phyloP scores from a whole-genome alignment of 1,284 basidiomycete genomes.

The Ceratobasidium sp. region DNA sequence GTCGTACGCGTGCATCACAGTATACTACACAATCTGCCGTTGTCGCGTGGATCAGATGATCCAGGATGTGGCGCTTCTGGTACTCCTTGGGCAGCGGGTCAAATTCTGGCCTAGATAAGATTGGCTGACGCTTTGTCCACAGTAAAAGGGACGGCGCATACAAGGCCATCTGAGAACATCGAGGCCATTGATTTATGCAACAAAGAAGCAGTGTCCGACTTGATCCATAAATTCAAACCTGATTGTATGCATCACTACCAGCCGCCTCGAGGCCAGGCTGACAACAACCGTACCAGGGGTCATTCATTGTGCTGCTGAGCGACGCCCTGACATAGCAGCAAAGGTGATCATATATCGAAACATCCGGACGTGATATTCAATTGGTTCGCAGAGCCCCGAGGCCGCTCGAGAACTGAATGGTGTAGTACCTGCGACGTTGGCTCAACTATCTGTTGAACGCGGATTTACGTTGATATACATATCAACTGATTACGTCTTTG shows the following conservation, averaged over 20 bases:
- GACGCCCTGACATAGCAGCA: conserved; percentile 82
- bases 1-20: neutral
- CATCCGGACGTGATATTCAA: conserved; percentile 48
- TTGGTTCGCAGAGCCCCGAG: conserved; percentile 65
- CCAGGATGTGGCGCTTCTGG: neutral
- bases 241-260: conserved; percentile 59
- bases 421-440: conserved; percentile 67
- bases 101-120: conserved; percentile 30
- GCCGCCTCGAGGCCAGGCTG: neutral
- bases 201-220: conserved; percentile 55
- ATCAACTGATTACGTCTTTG: conserved; percentile 80
- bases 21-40: no score
- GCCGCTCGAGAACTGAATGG: conserved; percentile 74
- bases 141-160: conserved; percentile 69
- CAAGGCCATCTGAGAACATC: conserved; percentile 62
- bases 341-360: conserved; percentile 60
- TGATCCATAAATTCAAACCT: conserved; percentile 65
- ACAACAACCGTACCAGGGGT: conserved; percentile 65
- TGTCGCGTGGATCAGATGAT: no score
- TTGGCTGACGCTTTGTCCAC: conserved; percentile 58
- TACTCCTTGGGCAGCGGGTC: neutral
- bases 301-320: conserved; percentile 85
- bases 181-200: conserved; percentile 68
- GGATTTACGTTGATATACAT: conserved; percentile 74
- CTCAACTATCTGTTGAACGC: conserved; percentile 59